Percentiles rank a stretch among this genome's conserved stretches.
These are phyloP conservation scores for Reticulascus tulasneorum DNA, from an alignment of 2,329 filamentous ascomycete genomes.

Conservation along the genomic window DNA sequence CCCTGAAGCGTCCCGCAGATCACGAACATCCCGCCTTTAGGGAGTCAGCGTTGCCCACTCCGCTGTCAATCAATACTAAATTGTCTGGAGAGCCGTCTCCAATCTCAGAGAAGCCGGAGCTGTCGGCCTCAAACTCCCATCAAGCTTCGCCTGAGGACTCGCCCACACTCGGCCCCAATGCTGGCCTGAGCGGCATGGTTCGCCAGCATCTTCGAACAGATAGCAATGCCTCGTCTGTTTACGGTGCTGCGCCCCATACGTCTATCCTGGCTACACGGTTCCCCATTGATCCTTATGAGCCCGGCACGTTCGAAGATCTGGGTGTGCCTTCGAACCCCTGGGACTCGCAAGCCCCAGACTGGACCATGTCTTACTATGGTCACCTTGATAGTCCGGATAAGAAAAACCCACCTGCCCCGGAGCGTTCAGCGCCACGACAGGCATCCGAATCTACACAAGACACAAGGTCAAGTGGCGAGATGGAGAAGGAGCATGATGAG, in stretches of 20 bases:
- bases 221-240: conserved; percentile 79
- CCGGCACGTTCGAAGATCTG: conserved; percentile 25
- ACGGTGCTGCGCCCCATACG: conserved; percentile 45
- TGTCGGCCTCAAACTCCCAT: conserved; percentile 15
- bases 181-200: conserved; percentile 75
- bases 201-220: conserved; percentile 77
- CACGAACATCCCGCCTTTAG: conserved; percentile 53
- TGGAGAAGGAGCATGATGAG: conserved; percentile 58
- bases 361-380: too few relatives aligned
- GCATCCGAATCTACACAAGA: conserved; percentile 4
- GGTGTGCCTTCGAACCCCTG: conserved; percentile 38
- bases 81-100: conserved; percentile 25
- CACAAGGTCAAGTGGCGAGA: conserved; percentile 21
- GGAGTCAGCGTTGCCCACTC: conserved; percentile 38
- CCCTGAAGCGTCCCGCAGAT: conserved; percentile 46
- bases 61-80: conserved; percentile 30
- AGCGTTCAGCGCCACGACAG: neutral
- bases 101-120: conserved; percentile 18
- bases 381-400: conserved; percentile 7
- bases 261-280: conserved; percentile 34
- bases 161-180: conserved; percentile 69
- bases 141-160: conserved; percentile 54
- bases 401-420: neutral
- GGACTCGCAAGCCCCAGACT: conserved; percentile 27
- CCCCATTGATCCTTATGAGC: conserved; percentile 27